phyloP scores from a whole-genome alignment of 75 land plant genomes.

The Ceratopteris richardii region DNA sequence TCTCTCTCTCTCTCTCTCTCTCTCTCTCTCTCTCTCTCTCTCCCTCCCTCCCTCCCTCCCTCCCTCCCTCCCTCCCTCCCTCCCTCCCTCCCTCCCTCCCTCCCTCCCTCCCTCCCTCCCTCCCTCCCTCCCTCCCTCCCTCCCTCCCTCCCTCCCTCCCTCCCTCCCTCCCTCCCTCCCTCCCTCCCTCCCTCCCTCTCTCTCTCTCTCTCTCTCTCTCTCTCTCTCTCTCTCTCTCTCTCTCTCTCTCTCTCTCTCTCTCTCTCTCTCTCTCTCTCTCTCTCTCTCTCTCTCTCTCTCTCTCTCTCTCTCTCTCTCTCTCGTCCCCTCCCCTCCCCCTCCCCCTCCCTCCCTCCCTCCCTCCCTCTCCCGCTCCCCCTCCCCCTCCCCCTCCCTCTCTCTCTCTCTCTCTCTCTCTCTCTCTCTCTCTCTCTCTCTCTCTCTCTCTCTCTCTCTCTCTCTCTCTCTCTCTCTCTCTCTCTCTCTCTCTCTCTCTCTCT shows the following conservation, averaged over 20 bases:
- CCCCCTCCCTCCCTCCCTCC: not conserved
- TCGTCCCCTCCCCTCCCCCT: not conserved
- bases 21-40: too few species aligned
- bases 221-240: not conserved
- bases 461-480: too few species aligned
- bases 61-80: too few species aligned
- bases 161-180: not conserved
- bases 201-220: not conserved
- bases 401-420: too few species aligned
- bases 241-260: conserved; percentile 3
- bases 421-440: too few species aligned
- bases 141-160: not conserved
- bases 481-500: too few species aligned
- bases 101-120: not conserved
- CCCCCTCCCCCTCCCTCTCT: too few species aligned
- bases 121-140: not conserved
- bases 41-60: too few species aligned
- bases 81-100: not conserved
- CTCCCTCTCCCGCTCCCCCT: too few species aligned
- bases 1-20: too few species aligned
- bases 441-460: too few species aligned
- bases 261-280: not conserved
- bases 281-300: not conserved
- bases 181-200: not conserved
- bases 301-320: not conserved